A percentile compares a stretch with the other conserved stretches of the same genome.
Conservation (phyloP, 1,284 basidiomycete genomes). For the Laetiporus sulphureus region DNA sequence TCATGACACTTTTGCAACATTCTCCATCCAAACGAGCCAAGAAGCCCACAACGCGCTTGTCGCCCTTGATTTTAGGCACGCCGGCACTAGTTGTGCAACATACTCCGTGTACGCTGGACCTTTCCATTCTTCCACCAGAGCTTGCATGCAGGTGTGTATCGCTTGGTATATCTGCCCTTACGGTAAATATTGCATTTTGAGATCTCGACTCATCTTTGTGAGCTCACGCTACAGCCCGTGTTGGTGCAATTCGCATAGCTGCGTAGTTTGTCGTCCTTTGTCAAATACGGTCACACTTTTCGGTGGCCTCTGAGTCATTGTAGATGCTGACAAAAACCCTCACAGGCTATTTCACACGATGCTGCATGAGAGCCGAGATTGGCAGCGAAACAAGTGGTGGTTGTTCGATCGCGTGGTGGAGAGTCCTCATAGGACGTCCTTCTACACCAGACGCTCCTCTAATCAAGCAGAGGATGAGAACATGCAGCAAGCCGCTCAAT, state of each 20-base stretch:
- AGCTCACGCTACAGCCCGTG: too few species aligned
- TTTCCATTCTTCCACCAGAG: slow-evolving; percentile 60
- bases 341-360: slow-evolving; percentile 60
- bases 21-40: slow-evolving; percentile 23
- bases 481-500: slow-evolving; percentile 61
- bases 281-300: too few species aligned
- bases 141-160: slow-evolving; percentile 55
- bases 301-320: too few species aligned
- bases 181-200: too few species aligned
- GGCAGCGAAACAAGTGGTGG: slow-evolving; percentile 81
- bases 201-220: too few species aligned
- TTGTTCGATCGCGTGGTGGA: slow-evolving; percentile 76
- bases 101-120: slow-evolving; percentile 72
- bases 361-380: slow-evolving; percentile 52
- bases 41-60: slow-evolving; percentile 29
- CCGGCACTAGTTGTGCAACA: slow-evolving; percentile 60
- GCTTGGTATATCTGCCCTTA: too few species aligned
- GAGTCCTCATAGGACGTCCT: slow-evolving; percentile 78
- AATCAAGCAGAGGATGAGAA: slow-evolving; percentile 24
- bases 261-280: too few species aligned
- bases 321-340: too few species aligned
- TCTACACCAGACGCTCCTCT: slow-evolving; percentile 51
- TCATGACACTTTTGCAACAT: slow-evolving; percentile 49
- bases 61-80: slow-evolving; percentile 49
- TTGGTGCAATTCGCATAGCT: neutral